Evolutionary conservation across 768 basidiomycete species (phyloP).

Genomic region (Suillus subluteus): DNA sequence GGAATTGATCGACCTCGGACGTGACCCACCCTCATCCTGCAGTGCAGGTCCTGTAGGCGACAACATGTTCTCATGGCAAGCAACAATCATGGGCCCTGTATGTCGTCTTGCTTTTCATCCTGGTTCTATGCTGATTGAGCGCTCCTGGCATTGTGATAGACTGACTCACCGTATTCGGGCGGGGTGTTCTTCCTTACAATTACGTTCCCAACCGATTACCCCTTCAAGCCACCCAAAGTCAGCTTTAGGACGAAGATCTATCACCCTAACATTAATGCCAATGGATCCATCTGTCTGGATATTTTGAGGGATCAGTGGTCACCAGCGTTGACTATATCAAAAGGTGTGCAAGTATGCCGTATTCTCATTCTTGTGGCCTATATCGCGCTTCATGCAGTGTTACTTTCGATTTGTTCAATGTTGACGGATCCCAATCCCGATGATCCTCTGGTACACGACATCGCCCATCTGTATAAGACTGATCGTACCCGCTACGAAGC

Average conservation of each 20-base stretch:
- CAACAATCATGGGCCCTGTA: conserved; percentile 99
- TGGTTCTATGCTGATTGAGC: conserved; percentile 16
- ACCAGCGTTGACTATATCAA: conserved; percentile 97
- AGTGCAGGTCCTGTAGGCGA: conserved; percentile 97
- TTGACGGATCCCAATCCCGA: conserved; percentile 99
- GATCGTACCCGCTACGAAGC: conserved; percentile 97
- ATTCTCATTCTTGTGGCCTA: conserved; percentile 11
- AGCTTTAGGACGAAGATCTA: conserved; percentile 99
- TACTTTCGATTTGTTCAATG: conserved; percentile 99
- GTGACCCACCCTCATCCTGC: conserved; percentile 99
- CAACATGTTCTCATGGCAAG: conserved; percentile 99
- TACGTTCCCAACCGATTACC: conserved; percentile 95
- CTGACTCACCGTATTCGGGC: conserved; percentile 97
- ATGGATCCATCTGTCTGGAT: conserved; percentile 98
- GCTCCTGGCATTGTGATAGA: conserved; percentile 50
- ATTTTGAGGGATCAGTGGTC: conserved; percentile 99
- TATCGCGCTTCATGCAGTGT: conserved; percentile 50
- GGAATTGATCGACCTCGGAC: conserved; percentile 99
- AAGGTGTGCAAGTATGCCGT: conserved; percentile 61
- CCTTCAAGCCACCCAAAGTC: conserved; percentile 99
- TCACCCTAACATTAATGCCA: conserved; percentile 99
- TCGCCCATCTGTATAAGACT: conserved; percentile 99
- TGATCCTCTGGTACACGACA: conserved; percentile 98
- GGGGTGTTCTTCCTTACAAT: conserved; percentile 99
- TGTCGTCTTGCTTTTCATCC: conserved; percentile 36